Evolutionary conservation across 345 rosid genomes (phyloP), one percentile per base, ranked within the genome.

Genomic region (Abelmoschus esculentus): DNA sequence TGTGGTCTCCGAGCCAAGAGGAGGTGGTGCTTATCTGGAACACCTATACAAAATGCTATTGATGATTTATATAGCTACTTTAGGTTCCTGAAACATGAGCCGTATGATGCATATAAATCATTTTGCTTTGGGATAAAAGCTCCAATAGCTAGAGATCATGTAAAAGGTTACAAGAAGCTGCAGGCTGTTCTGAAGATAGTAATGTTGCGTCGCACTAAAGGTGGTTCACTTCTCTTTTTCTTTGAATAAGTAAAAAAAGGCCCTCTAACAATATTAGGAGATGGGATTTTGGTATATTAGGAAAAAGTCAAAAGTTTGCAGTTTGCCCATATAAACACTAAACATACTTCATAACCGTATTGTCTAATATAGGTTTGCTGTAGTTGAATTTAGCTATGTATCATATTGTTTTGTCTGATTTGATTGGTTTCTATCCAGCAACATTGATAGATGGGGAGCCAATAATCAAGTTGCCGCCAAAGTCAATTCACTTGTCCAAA

Each of bases 1-100:
- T 89, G 91, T 73, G 86, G 95, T 72, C 98, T 93, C 75, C 92
- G 95, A 76, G 97, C 98, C 73, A 91, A 87, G 76, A 85, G 81
- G 74, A 88, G 98, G 72, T 93, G 98, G 98, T 93, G 98, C 84
- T 84, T 93, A 79, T 93, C 98, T 73, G 98, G 98, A 76, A 93
- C 98, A 67, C 98, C 98, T 10, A 90, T 93, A 72, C 98, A 93
- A 72, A 93, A 93, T 78, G 18, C 95, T 29, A 80, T 93, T 62
- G 97, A 91, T 80, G 98, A 93, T 86, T 76, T 93, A 66, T 93
- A 87, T 73, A 93, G 98, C 86, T 93, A 93, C 80, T 93, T 93
- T 80, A 86, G 98, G 83, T 93, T 91, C 83, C 86, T 93, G 57
- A 91, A 74, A 80, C 90, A 91, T 68, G 97, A 88, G 56, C 98